These are phyloP conservation scores for Allium cepa DNA, from an alignment of 106 monocot genomes.

Conservation along the genomic window DNA sequence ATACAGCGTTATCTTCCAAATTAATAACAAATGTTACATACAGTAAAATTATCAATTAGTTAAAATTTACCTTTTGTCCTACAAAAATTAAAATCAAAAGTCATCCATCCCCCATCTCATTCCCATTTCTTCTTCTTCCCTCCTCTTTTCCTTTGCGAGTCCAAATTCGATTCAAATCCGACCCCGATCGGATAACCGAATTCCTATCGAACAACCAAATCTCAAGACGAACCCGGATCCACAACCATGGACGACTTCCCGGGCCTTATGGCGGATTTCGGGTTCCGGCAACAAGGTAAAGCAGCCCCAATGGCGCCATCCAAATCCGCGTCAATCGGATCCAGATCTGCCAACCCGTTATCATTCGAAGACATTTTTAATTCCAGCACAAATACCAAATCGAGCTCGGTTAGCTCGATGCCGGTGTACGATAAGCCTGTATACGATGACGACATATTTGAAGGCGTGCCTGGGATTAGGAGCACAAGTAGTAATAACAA, in stretches of 20 bases:
- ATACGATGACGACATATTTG: conserved; percentile 59
- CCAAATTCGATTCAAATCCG: conserved; percentile 3
- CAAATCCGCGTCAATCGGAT: conserved; percentile 7
- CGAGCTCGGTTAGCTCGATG: conserved; percentile 1
- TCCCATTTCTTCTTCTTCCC: neutral
- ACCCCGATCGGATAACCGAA: neutral
- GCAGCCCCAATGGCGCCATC: conserved; percentile 47
- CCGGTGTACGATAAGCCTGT: conserved; percentile 57
- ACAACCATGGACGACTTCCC: conserved; percentile 52
- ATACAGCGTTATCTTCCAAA: too few relatives aligned
- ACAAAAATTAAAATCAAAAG: too few relatives aligned
- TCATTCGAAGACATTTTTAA: conserved; percentile 24
- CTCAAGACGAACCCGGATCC: conserved; percentile 5
- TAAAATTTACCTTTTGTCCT: too few relatives aligned
- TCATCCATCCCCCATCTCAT: neutral
- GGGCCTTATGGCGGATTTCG: conserved; percentile 42
- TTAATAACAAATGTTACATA: too few relatives aligned
- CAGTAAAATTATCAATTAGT: neutral
- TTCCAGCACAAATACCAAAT: conserved; percentile 14
- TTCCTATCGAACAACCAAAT: neutral
- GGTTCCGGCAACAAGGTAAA: conserved; percentile 47
- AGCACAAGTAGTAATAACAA: conserved; percentile 7
- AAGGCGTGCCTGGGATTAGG: conserved; percentile 47
- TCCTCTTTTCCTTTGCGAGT: neutral
- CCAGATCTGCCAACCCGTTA: conserved; percentile 3